Evolutionary conservation across 2,329 filamentous ascomycete species (phyloP).

Genomic region (Penicillium sp.): DNA sequence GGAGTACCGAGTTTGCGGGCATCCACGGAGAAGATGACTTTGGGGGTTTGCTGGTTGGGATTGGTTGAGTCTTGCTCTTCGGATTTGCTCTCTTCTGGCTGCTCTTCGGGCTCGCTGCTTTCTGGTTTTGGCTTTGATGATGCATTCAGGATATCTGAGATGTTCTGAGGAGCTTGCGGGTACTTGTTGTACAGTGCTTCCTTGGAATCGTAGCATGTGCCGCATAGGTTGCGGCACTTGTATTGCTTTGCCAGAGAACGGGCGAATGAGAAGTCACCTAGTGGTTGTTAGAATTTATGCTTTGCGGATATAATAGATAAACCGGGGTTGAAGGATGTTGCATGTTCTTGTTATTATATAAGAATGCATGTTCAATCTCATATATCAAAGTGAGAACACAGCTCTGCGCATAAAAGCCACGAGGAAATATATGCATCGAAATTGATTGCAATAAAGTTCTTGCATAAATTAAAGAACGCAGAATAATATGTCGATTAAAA

Average conservation of each 20-base stretch:
- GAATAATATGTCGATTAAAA: conserved; percentile 6
- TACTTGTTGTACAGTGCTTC: conserved; percentile 66
- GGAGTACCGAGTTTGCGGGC: conserved; percentile 43
- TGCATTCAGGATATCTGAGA: conserved; percentile 44
- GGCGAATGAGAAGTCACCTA: conserved; percentile 49
- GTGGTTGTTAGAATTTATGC: background rate
- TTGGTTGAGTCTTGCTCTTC: background rate
- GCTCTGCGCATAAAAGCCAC: background rate
- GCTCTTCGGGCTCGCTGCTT: background rate
- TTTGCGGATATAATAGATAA: background rate
- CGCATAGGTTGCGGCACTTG: conserved; percentile 41
- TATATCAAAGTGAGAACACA: background rate
- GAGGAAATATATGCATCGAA: background rate
- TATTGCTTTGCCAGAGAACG: conserved; percentile 45
- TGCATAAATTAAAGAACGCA: conserved; percentile 2
- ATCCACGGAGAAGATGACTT: conserved; percentile 47
- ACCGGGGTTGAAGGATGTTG: background rate
- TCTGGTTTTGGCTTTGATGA: conserved; percentile 15
- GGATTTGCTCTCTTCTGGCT: conserved; percentile 2
- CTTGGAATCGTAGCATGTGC: conserved; percentile 48
- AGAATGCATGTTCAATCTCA: background rate
- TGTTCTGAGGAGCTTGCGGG: conserved; percentile 64
- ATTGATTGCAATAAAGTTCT: background rate
- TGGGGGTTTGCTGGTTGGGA: conserved; percentile 12
- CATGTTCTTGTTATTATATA: background rate